These are phyloP conservation scores for Cladosporium phlei DNA, from an alignment of 2,329 filamentous ascomycete species.

Conservation along the genomic window DNA sequence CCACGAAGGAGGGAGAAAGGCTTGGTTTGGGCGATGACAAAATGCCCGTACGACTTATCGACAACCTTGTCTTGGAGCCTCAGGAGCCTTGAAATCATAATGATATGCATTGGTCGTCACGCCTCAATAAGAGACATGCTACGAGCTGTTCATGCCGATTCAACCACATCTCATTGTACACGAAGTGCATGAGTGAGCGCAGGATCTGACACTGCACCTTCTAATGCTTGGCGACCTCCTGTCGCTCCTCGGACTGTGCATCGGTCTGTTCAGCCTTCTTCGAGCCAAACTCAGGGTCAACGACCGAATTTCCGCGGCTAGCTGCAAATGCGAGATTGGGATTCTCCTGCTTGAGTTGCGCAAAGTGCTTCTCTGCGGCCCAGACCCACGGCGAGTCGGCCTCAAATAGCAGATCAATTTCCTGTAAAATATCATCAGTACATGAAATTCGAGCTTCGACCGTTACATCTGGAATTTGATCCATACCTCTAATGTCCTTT, in stretches of 20 bases:
- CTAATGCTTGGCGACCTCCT: constrained; percentile 14
- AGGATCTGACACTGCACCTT: too few relatives aligned
- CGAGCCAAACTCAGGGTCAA: constrained; percentile 22
- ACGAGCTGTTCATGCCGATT: too few relatives aligned
- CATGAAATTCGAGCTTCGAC: too few relatives aligned
- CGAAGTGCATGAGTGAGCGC: too few relatives aligned
- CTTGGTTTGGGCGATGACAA: constrained; percentile 64
- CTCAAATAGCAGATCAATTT: constrained; percentile 70
- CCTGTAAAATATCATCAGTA: constrained; percentile 37
- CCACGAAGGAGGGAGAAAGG: constrained; percentile 65
- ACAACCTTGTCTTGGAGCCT: constrained; percentile 69
- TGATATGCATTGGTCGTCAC: too few relatives aligned
- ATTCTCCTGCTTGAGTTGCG: constrained; percentile 56
- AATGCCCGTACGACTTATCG: constrained; percentile 80
- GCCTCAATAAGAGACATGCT: too few relatives aligned
- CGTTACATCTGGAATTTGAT: background rate
- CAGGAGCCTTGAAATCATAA: background rate
- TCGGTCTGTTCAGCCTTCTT: constrained; percentile 2
- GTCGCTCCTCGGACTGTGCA: constrained; percentile 14
- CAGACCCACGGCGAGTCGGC: constrained; percentile 63
- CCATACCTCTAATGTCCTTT: constrained; percentile 59
- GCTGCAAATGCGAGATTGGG: constrained; percentile 36
- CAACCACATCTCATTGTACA: too few relatives aligned
- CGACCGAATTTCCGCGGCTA: constrained; percentile 25
- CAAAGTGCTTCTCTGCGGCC: constrained; percentile 64